These are phyloP conservation scores for Tuber microsphaerosporum DNA, from an alignment of 495 filamentous ascomycete genomes.

Conservation along the genomic window DNA sequence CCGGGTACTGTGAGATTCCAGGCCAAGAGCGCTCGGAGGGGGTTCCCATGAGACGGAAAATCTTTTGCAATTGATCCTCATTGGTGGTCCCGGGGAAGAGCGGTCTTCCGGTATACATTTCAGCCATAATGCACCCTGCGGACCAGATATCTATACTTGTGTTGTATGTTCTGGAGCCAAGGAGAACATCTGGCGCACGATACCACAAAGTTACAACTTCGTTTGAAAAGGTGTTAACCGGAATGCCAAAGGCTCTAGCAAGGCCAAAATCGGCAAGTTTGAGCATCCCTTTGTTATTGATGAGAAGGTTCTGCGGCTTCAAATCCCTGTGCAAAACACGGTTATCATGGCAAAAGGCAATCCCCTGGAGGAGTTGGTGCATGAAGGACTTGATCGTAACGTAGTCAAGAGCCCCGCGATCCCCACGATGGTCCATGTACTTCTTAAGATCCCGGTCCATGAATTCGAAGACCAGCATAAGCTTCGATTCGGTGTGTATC, in stretches of 20 bases:
- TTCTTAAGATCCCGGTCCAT: slow-evolving; percentile 99
- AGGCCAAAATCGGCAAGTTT: slow-evolving; percentile 95
- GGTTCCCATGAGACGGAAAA: slow-evolving; percentile 96
- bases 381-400: slow-evolving; percentile 93
- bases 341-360: slow-evolving; percentile 95
- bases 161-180: slow-evolving; percentile 87
- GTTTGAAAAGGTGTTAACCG: slow-evolving; percentile 96
- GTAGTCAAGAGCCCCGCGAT: slow-evolving; percentile 74
- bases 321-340: slow-evolving; percentile 91
- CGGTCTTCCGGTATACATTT: slow-evolving; percentile 91
- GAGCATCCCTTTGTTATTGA: slow-evolving; percentile 82
- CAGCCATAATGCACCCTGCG: slow-evolving; percentile 95
- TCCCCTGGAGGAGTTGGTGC: slow-evolving; percentile 87
- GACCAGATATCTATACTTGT: slow-evolving; percentile 98
- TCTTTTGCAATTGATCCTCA: slow-evolving; percentile 89
- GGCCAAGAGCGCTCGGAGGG: slow-evolving; percentile 90
- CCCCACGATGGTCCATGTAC: slow-evolving; percentile 90
- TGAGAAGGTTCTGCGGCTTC: slow-evolving; percentile 91
- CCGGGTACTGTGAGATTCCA: slow-evolving; percentile 77
- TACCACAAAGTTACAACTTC: slow-evolving; percentile 98
- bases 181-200: slow-evolving; percentile 83
- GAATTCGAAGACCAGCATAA: slow-evolving; percentile 98
- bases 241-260: slow-evolving; percentile 88
- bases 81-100: slow-evolving; percentile 94
- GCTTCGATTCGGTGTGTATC: slow-evolving; percentile 98